Conservation (phyloP, 1,139 yeast species). For the Suhomyces maxii region DNA sequence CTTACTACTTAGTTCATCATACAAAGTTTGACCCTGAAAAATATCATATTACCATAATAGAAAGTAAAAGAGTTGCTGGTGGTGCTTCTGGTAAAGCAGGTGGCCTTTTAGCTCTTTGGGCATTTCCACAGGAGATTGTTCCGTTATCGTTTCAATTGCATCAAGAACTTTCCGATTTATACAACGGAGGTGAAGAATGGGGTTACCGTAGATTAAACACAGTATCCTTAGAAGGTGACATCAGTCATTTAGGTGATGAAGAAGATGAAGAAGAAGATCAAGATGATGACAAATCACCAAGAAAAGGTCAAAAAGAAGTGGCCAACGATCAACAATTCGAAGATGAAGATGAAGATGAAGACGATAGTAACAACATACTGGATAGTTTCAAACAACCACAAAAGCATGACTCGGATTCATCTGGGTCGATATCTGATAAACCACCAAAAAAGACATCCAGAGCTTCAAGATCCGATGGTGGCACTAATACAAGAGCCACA, state of each 20-base stretch:
- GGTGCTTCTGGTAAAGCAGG: slow-evolving; percentile 99
- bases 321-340: slow-evolving; percentile 2
- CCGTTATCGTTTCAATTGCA: slow-evolving; percentile 86
- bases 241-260: slow-evolving; percentile 35
- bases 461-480: slow-evolving; percentile 19
- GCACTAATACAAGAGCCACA: slow-evolving; percentile 5
- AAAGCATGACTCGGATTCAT: slow-evolving; percentile 22
- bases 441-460: slow-evolving; percentile 40
- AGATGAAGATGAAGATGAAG: slow-evolving; percentile 10
- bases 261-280: slow-evolving; percentile 15
- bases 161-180: slow-evolving; percentile 75
- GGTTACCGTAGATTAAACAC: slow-evolving; percentile 90
- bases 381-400: slow-evolving; percentile 15
- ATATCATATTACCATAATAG: slow-evolving; percentile 84
- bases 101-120: slow-evolving; percentile 91
- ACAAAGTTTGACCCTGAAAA: slow-evolving; percentile 71
- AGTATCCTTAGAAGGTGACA: slow-evolving; percentile 82
- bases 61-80: slow-evolving; percentile 90
- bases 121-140: slow-evolving; percentile 93
- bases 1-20: slow-evolving; percentile 82
- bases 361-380: background rate
- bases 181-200: slow-evolving; percentile 84
- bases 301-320: too few species aligned
- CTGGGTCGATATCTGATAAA: slow-evolving; percentile 20
- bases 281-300: slow-evolving; percentile 2